Conservation (phyloP, 1,284 basidiomycete species). For the Moesziomyces sp. region DNA sequence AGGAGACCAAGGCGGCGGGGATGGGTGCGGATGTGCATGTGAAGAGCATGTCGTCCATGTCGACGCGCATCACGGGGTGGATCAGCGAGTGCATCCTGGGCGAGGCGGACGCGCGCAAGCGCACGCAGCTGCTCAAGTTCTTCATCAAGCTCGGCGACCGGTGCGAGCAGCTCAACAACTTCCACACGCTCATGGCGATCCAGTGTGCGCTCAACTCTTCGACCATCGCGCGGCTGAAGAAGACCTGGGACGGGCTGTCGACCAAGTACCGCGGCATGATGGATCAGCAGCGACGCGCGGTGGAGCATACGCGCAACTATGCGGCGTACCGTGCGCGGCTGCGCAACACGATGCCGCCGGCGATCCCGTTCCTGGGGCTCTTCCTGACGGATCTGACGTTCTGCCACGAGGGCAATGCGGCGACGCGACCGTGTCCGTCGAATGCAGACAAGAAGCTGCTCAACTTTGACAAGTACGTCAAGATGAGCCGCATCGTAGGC, state of each 20-base stretch:
- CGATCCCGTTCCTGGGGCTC: slow-evolving; percentile 72
- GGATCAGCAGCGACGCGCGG: slow-evolving; percentile 82
- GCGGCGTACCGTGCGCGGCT: slow-evolving; percentile 87
- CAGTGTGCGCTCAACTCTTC: slow-evolving; percentile 69
- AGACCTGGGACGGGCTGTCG: slow-evolving; percentile 77
- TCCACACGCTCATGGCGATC: slow-evolving; percentile 70
- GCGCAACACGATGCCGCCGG: slow-evolving; percentile 53
- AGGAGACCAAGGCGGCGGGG: slow-evolving; percentile 49
- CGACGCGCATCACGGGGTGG: slow-evolving; percentile 70
- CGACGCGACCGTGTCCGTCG: slow-evolving; percentile 76
- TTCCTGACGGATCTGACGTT: slow-evolving; percentile 94
- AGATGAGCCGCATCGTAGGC: slow-evolving; percentile 67
- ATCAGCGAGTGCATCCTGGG: slow-evolving; percentile 69
- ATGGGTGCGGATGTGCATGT: slow-evolving; percentile 59
- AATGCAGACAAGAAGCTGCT: slow-evolving; percentile 82
- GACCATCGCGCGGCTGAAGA: slow-evolving; percentile 65
- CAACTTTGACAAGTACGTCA: slow-evolving; percentile 82
- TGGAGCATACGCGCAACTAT: slow-evolving; percentile 90
- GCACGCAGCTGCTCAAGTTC: slow-evolving; percentile 68
- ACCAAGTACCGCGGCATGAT: slow-evolving; percentile 84
- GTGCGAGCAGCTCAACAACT: slow-evolving; percentile 68
- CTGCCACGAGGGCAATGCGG: slow-evolving; percentile 92
- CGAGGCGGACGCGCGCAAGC: slow-evolving; percentile 68
- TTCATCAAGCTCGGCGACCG: slow-evolving; percentile 70
- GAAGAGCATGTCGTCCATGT: slow-evolving; percentile 69